Percentiles rank a stretch among this genome's conserved stretches.
phyloP scores from a whole-genome alignment of 345 rosid species.

The Eucalyptus curtisii region DNA sequence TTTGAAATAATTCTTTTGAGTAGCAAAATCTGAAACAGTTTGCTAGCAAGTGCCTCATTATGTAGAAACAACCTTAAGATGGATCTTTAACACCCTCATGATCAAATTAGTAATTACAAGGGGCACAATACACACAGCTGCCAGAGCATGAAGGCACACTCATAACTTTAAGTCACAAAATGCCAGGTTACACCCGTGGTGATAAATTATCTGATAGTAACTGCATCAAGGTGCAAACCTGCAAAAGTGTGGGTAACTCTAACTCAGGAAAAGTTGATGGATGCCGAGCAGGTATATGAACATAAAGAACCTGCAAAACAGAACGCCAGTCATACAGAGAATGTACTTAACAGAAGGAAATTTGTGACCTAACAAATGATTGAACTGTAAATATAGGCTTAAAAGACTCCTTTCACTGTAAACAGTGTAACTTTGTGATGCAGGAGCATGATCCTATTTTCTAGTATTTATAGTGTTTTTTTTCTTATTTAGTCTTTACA shows the following conservation, averaged over 20 bases:
- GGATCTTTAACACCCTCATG: neutral
- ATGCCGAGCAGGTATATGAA: slow-evolving; percentile 83
- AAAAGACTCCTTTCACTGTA: neutral
- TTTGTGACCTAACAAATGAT: neutral
- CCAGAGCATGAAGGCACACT: neutral
- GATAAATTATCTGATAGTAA: neutral
- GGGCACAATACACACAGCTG: neutral
- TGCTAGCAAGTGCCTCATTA: neutral
- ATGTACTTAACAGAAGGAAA: neutral
- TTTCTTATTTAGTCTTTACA: neutral
- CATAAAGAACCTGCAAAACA: slow-evolving; percentile 64
- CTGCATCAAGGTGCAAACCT: slow-evolving; percentile 30
- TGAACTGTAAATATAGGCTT: neutral
- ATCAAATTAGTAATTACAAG: neutral
- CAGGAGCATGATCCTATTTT: neutral
- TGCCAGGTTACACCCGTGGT: neutral
- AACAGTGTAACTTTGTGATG: neutral
- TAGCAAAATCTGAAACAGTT: neutral
- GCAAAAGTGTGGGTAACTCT: slow-evolving; percentile 85
- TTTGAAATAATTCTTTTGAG: neutral
- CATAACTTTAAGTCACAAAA: neutral
- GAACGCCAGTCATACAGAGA: neutral
- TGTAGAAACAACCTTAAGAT: neutral
- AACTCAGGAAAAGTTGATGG: slow-evolving; percentile 75
- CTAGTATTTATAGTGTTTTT: neutral